phyloP scores from a whole-genome alignment of 768 basidiomycete species.

The Sarcomyxa edulis region DNA sequence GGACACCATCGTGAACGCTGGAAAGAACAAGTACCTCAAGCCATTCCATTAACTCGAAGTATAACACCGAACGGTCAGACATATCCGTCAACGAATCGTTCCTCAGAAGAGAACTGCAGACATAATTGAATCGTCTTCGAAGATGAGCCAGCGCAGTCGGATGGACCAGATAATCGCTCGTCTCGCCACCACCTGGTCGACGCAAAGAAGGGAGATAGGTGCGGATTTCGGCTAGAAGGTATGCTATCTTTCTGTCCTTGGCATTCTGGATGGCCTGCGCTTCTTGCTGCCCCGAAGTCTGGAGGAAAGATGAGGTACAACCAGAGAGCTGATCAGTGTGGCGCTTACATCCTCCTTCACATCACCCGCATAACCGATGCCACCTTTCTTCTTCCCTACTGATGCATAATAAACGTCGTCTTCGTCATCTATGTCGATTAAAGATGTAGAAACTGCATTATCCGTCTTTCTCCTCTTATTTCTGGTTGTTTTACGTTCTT shows the following conservation, averaged over 20 bases:
- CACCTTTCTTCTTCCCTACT: conserved; percentile 65
- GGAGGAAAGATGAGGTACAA: conserved; percentile 4
- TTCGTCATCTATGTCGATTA: conserved; percentile 39
- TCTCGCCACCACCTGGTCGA: conserved; percentile 66
- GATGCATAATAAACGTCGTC: conserved; percentile 42
- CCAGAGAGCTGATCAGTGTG: conserved; percentile 1
- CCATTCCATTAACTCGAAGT: conserved; percentile 90
- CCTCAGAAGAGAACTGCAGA: conserved; percentile 78
- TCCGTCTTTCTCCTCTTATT: conserved; percentile 44
- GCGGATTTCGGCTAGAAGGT: conserved; percentile 67
- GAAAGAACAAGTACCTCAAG: conserved; percentile 59
- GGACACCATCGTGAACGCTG: too few relatives aligned
- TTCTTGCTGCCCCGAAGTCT: conserved; percentile 79
- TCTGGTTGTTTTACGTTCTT: conserved; percentile 30
- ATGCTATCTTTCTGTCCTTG: conserved; percentile 72
- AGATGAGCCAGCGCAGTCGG: conserved; percentile 91
- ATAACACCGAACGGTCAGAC: conserved; percentile 81
- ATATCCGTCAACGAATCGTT: conserved; percentile 94
- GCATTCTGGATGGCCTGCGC: conserved; percentile 66
- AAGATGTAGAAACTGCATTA: conserved; percentile 4
- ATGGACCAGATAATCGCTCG: conserved; percentile 90
- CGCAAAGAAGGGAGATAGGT: conserved; percentile 79
- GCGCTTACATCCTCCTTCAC: conserved; percentile 76
- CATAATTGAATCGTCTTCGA: conserved; percentile 83
- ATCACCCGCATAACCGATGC: conserved; percentile 85